Percentiles rank a stretch among this genome's conserved stretches.
phyloP scores from a whole-genome alignment of 2,329 filamentous ascomycete genomes.

The Teratosphaeria pseudoeucalypti region DNA sequence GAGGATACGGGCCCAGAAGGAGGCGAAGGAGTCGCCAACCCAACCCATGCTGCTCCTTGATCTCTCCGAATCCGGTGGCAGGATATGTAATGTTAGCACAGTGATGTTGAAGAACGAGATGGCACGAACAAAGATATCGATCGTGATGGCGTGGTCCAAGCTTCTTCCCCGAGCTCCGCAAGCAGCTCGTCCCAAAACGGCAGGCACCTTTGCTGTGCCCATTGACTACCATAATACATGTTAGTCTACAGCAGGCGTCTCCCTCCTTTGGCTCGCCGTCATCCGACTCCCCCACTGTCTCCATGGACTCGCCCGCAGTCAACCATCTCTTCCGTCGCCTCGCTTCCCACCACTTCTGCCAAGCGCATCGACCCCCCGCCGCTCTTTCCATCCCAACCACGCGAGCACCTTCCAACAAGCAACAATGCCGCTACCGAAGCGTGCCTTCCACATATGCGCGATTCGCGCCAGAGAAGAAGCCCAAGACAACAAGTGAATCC shows the following conservation, averaged over 20 bases:
- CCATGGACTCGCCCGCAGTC: conserved; percentile 76
- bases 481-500: conserved; percentile 47
- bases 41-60: conserved; percentile 2
- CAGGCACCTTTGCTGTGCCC: neutral
- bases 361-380: conserved; percentile 26
- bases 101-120: too few species aligned
- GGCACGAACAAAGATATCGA: neutral
- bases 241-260: neutral
- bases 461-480: conserved; percentile 8
- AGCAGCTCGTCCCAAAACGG: neutral
- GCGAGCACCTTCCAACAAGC: conserved; percentile 11
- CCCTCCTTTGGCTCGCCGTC: neutral
- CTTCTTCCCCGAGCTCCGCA: neutral
- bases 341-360: conserved; percentile 55
- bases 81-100: too few species aligned
- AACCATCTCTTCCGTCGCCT: conserved; percentile 75
- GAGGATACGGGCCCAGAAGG: conserved; percentile 20
- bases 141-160: neutral
- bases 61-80: too few species aligned
- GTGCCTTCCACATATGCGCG: conserved; percentile 7
- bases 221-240: neutral
- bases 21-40: conserved; percentile 15
- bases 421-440: conserved; percentile 18
- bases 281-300: neutral
- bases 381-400: conserved; percentile 44